Base-by-base conservation (phyloP, 768 basidiomycete genomes). In the Mycena indigotica region DNA sequence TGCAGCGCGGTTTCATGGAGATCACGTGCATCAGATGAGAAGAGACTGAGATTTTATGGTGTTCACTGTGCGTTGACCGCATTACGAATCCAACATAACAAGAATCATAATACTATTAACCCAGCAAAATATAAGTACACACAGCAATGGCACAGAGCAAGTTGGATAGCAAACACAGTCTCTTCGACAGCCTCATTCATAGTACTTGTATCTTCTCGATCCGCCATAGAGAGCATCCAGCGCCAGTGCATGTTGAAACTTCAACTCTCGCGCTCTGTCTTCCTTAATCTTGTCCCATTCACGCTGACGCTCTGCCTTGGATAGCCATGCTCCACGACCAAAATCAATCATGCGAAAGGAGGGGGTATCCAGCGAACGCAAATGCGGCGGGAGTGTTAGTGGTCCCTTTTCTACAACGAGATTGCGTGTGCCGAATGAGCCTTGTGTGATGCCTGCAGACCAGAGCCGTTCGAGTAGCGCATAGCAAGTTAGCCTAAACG, bases 341-440 rank as follows among this genome's bases (percentile, higher is more conserved):
- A 81, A 81, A 61, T 82, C 81, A 50, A 82, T 80, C 60, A 82
- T 56, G 23, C 80, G 73, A 64, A 79, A 82, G 55, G 68, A 71
- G n/a, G 75, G 73, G 2, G 52, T 50, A 4, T 41, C 17, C 24
- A 57, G 2, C 17, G 71, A 69, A 38, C 76, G 72, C 45, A 55
- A 28, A 19, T 50, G 23, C 0, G 66, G 71, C 8, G 69, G 67
- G 19, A 62, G 58, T 12, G 69, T 71, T 19, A 79, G 75, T 32
- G 74, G 76, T 12, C 80, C 79, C 0, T 57, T 60, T 55, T 82
- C 79, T 17, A 69, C 58, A 38, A 81, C 64, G 52, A 80, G 69
- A 55, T 82, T 82, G 38, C 78, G 78, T 4, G 60, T 52, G 51
- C 69, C 71, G 40, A 77, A 58, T 0, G 81, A 82, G 51, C 69